These are phyloP conservation scores for Peniophora sp. DNA, from an alignment of 1,284 basidiomycete species.

Conservation along the genomic window DNA sequence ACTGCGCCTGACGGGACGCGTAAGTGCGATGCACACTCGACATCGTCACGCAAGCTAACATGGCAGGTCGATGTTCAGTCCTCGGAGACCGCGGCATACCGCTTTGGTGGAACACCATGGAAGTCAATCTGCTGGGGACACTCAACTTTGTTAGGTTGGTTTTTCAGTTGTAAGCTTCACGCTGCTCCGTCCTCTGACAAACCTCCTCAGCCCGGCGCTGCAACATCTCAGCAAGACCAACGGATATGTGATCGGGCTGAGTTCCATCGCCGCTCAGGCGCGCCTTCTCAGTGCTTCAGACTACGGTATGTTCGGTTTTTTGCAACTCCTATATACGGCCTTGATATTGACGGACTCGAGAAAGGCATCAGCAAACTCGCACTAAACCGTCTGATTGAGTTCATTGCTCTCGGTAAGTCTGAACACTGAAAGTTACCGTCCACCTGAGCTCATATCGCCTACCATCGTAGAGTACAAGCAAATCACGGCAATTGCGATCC, in stretches of 20 bases:
- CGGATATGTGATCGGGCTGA: background rate
- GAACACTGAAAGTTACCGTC: background rate
- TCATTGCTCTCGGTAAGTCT: background rate
- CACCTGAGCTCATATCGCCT: background rate
- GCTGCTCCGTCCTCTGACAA: too few relatives aligned
- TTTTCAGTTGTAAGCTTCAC: too few relatives aligned
- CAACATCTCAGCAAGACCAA: background rate
- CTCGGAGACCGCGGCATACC: background rate
- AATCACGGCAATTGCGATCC: background rate
- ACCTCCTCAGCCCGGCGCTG: background rate
- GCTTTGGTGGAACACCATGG: constrained; percentile 6
- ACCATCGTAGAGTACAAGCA: background rate
- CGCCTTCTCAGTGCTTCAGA: background rate
- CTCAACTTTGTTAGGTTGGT: constrained; percentile 3
- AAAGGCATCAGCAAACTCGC: too few relatives aligned
- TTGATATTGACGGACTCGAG: too few relatives aligned
- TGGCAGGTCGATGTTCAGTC: too few relatives aligned
- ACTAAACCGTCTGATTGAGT: background rate
- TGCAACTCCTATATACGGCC: too few relatives aligned
- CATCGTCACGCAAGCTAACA: too few relatives aligned
- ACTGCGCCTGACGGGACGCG: background rate
- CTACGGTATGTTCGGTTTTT: background rate
- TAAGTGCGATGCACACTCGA: too few relatives aligned
- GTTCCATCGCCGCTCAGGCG: background rate
- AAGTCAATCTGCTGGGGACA: constrained; percentile 7